A percentile compares a stretch with the other conserved stretches of the same genome.
Evolutionary conservation across 768 basidiomycete genomes (phyloP).

Genomic region (Suillus americanus): DNA sequence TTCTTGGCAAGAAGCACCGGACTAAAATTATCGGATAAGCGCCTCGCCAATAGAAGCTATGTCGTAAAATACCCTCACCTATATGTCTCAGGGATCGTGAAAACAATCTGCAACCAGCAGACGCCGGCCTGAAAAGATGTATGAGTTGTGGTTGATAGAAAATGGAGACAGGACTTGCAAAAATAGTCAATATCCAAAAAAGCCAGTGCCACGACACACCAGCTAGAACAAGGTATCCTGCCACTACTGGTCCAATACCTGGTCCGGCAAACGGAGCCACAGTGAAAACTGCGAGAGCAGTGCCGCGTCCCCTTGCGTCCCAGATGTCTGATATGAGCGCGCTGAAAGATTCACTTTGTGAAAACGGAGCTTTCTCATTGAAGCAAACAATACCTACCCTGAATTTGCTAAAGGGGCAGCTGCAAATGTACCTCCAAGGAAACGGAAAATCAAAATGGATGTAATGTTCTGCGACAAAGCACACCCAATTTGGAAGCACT

Average conservation of each 20-base stretch:
- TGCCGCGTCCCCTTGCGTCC: constrained; percentile 60
- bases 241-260: constrained; percentile 54
- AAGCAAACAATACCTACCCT: constrained; percentile 41
- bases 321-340: constrained; percentile 60
- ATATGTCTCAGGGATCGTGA: constrained; percentile 71
- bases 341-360: constrained; percentile 24
- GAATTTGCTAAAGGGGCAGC: constrained; percentile 68
- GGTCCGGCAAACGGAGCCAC: constrained; percentile 71
- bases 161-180: constrained; percentile 38
- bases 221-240: constrained; percentile 39
- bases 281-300: constrained; percentile 65
- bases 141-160: neutral
- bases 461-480: constrained; percentile 62
- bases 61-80: constrained; percentile 32
- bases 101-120: constrained; percentile 47
- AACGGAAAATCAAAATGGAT: constrained; percentile 66
- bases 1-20: constrained; percentile 56
- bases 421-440: constrained; percentile 70
- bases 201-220: constrained; percentile 62
- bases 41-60: neutral
- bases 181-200: constrained; percentile 62
- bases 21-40: constrained; percentile 24
- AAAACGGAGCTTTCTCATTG: neutral
- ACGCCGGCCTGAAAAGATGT: constrained; percentile 40
- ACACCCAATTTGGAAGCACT: constrained; percentile 63